Evolutionary conservation across 1,284 basidiomycete genomes (phyloP), one percentile per base, ranked within the genome.

Genomic region (Cutaneotrichosporon cyanovorans): DNA sequence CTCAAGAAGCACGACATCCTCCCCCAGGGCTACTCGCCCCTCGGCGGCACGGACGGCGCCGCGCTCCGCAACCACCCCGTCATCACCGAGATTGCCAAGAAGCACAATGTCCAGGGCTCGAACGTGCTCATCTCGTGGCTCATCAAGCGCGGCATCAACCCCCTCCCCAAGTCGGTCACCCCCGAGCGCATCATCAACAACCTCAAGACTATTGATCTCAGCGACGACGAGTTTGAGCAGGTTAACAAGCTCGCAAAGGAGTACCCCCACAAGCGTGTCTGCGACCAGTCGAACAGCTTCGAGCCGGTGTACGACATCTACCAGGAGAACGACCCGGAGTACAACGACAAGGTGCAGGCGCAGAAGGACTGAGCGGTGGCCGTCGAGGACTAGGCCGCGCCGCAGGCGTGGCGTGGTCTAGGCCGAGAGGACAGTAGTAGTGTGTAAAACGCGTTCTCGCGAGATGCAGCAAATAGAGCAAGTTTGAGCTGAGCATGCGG

Each of bases 71-170:
- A 81, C 79, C 65, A 77, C 71, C 49, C 74, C 73, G 42, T 77
- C 75, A 74, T 85, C 25, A 75, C 77, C 57, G 66, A 75, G 42
- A 78, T 84, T 46, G 82, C 84, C 30, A 66, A 76, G 49, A 75
- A 81, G 58, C 75, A 86, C 53, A 76, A 75, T 12, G 80, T 86
- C 42, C 84, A 82, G 8, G 83, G 84, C 30, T 83, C 84, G n/a
- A 84, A 85, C 65, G 81, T 82, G 30, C 73, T 86, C 40, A 79
- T 87, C 60, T 84, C 81, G 9, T 89, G 85, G 85, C 80, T 84
- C 59, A 76, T 85, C 40, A 83, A 86, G 69, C 79, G 84, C 35
- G 84, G 85, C 14, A 82, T 85, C 51, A 46, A 59, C 57, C 66
- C 69, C 42, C 59, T 75, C 25, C 73, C 73, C 48, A 75, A 74